These are phyloP conservation scores for Limnanthes douglasii DNA, from an alignment of 345 rosid genomes.

Conservation along the genomic window DNA sequence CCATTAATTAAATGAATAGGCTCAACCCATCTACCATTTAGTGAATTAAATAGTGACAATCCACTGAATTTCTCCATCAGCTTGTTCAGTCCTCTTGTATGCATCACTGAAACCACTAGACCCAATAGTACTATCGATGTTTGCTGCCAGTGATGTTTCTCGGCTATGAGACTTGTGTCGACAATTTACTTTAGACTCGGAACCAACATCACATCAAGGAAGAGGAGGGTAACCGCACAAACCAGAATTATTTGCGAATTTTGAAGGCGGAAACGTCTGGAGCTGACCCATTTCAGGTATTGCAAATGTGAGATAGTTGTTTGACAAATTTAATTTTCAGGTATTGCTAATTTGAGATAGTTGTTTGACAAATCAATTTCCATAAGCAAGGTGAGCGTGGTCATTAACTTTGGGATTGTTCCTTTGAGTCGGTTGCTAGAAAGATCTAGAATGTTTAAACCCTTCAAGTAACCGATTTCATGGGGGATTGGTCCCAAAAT, in stretches of 20 bases:
- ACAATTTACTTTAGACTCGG: constrained; percentile 11
- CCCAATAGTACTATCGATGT: too few relatives aligned
- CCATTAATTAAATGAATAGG: too few relatives aligned
- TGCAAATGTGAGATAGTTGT: constrained; percentile 51
- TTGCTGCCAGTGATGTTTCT: constrained; percentile 43
- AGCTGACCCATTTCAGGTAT: constrained; percentile 80
- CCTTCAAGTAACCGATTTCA: constrained; percentile 52
- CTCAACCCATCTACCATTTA: too few relatives aligned
- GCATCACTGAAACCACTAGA: too few relatives aligned
- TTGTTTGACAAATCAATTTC: constrained; percentile 67
- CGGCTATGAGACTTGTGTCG: constrained; percentile 32
- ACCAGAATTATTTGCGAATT: constrained; percentile 63
- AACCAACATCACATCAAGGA: constrained; percentile 21
- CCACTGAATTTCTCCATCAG: too few relatives aligned
- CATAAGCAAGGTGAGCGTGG: constrained; percentile 34
- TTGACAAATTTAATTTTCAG: too few relatives aligned
- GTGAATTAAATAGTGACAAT: too few relatives aligned
- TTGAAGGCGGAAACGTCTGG: constrained; percentile 45
- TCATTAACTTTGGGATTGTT: constrained; percentile 49
- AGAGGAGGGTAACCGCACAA: constrained; percentile 80
- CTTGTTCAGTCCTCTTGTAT: too few relatives aligned
- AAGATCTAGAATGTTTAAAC: constrained; percentile 73
- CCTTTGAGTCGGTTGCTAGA: constrained; percentile 60
- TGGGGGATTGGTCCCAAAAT: constrained; percentile 58
- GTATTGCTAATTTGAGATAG: too few relatives aligned